phyloP scores from a whole-genome alignment of 75 land plant genomes.

The Picea sitchensis region DNA sequence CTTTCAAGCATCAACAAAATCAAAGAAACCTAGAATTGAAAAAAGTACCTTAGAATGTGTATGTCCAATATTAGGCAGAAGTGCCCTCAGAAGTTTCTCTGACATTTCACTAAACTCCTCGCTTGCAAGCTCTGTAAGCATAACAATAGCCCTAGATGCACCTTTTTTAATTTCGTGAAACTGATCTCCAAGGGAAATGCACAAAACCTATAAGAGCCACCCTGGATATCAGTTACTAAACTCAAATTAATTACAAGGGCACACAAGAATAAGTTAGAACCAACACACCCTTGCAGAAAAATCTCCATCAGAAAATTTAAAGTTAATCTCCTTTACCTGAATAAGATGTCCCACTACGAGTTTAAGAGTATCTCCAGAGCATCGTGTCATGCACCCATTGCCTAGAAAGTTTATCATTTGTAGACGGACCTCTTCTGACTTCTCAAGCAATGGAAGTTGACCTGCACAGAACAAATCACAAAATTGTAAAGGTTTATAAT shows the following conservation, averaged over 20 bases:
- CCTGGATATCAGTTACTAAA: too few relatives aligned
- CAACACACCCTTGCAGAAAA: not conserved
- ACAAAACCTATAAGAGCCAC: slow-evolving; percentile 13
- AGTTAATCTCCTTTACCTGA: slow-evolving; percentile 11
- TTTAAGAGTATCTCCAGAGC: slow-evolving; percentile 16
- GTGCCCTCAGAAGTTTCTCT: slow-evolving; percentile 23
- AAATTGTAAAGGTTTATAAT: not conserved
- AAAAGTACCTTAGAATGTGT: slow-evolving; percentile 25
- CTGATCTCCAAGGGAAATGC: slow-evolving; percentile 20
- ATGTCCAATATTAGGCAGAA: slow-evolving; percentile 25
- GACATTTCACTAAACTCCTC: slow-evolving; percentile 19
- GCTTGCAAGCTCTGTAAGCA: slow-evolving; percentile 10
- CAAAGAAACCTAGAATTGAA: too few relatives aligned
- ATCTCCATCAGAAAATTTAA: not conserved
- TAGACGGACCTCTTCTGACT: slow-evolving; percentile 40
- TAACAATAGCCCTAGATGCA: slow-evolving; percentile 21
- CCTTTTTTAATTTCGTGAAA: slow-evolving; percentile 35
- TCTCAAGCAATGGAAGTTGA: slow-evolving; percentile 32
- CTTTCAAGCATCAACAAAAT: too few relatives aligned
- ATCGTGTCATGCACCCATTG: slow-evolving; percentile 8
- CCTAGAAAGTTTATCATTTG: slow-evolving; percentile 17
- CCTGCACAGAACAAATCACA: slow-evolving; percentile 10
- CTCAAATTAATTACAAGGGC: not conserved
- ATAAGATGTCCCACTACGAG: slow-evolving; percentile 4
- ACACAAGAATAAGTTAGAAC: not conserved